Percentiles rank a stretch among this genome's conserved stretches.
These are phyloP conservation scores for Starmera dryadoides DNA, from an alignment of 805 yeast genomes.

Conservation along the genomic window DNA sequence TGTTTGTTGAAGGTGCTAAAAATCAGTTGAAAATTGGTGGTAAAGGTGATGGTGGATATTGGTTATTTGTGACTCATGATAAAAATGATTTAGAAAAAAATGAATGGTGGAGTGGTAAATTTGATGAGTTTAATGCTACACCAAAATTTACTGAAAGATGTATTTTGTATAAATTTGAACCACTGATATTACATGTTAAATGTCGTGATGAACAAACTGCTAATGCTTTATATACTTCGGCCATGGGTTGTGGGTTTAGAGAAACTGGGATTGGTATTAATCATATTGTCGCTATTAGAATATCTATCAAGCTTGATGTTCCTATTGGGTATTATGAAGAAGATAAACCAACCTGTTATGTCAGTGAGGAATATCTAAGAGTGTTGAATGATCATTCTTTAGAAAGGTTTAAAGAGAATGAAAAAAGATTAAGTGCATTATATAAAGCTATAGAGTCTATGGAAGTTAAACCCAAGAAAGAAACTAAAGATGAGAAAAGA, in stretches of 20 bases:
- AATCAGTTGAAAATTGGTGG: slow-evolving; percentile 51
- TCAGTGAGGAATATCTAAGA: slow-evolving; percentile 41
- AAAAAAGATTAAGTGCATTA: slow-evolving; percentile 44
- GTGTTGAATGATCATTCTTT: slow-evolving; percentile 46
- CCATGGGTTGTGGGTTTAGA: slow-evolving; percentile 81
- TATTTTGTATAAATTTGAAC: slow-evolving; percentile 74
- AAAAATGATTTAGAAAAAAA: slow-evolving; percentile 32
- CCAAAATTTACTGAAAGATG: slow-evolving; percentile 34
- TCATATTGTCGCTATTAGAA: slow-evolving; percentile 70
- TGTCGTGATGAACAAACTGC: slow-evolving; percentile 60
- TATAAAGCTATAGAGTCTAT: slow-evolving; percentile 33
- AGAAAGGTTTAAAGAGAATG: slow-evolving; percentile 64
- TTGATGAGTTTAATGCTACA: slow-evolving; percentile 3
- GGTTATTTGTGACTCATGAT: slow-evolving; percentile 79
- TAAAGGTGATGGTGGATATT: slow-evolving; percentile 81
- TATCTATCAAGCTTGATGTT: slow-evolving; percentile 63
- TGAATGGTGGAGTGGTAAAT: slow-evolving; percentile 39
- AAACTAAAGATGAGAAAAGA: slow-evolving; percentile 53
- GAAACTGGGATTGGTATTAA: slow-evolving; percentile 83
- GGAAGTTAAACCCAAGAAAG: slow-evolving; percentile 17
- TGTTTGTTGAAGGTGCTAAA: slow-evolving; percentile 78
- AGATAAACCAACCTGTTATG: slow-evolving; percentile 34
- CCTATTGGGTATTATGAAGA: slow-evolving; percentile 59
- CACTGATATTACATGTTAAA: slow-evolving; percentile 77
- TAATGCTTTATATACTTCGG: slow-evolving; percentile 50